Conservation (phyloP, 176 grass and related monocot species). For the Cenchrus fungigraminus region DNA sequence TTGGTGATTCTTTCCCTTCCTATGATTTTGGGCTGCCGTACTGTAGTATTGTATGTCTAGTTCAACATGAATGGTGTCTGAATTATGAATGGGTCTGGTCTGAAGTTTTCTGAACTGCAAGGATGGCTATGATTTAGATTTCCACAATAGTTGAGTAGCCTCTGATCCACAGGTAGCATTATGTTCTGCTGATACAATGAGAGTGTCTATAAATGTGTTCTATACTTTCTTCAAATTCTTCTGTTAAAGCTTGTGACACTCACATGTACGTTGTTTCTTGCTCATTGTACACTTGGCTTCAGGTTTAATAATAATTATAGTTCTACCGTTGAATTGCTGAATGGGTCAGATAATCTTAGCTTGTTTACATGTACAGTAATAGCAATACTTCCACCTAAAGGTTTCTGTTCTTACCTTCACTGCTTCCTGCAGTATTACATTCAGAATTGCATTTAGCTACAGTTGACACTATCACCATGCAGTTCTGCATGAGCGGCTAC, state of each 20-base stretch:
- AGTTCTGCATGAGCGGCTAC: background rate
- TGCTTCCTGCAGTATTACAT: slow-evolving; percentile 26
- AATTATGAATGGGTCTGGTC: slow-evolving; percentile 32
- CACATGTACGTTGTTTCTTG: background rate
- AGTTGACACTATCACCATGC: background rate
- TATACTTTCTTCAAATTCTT: background rate
- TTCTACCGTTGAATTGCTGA: background rate
- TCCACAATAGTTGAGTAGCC: background rate
- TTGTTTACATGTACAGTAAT: background rate
- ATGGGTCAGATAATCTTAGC: background rate
- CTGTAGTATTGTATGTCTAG: background rate
- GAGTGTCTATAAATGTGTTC: background rate
- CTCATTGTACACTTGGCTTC: slow-evolving; percentile 10
- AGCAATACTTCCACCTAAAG: background rate
- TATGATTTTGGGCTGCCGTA: background rate
- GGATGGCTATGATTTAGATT: background rate
- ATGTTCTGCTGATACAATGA: background rate
- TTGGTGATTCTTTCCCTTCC: slow-evolving; percentile 18
- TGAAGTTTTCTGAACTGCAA: slow-evolving; percentile 12
- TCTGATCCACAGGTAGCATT: background rate
- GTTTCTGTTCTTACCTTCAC: background rate
- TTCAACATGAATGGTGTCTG: background rate
- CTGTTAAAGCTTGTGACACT: background rate
- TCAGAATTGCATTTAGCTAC: background rate
- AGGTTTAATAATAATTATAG: background rate